phyloP scores from a whole-genome alignment of 2,329 filamentous ascomycete genomes.

The Sporothrix inflata region DNA sequence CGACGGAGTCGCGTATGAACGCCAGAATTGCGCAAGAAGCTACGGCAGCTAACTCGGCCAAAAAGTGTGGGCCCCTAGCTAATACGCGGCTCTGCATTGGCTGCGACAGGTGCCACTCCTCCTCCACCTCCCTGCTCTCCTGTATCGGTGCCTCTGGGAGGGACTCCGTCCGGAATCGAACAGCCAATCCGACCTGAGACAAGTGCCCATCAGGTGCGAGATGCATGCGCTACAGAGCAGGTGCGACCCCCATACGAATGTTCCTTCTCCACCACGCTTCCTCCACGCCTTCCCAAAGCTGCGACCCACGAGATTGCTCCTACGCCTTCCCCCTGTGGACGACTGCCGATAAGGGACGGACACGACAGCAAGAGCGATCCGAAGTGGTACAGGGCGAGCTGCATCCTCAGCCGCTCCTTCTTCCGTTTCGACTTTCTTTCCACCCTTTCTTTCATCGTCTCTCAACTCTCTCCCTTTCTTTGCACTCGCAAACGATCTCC shows the following conservation, averaged over 20 bases:
- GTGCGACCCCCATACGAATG: not conserved
- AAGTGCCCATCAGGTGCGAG: conserved; percentile 6
- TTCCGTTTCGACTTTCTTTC: not conserved
- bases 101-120: conserved; percentile 10
- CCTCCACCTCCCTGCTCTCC: not conserved
- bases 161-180: not conserved
- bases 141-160: conserved; percentile 19
- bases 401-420: not conserved
- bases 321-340: conserved; percentile 19
- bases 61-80: conserved; percentile 5
- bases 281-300: not conserved
- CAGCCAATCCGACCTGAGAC: conserved; percentile 21
- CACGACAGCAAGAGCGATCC: conserved; percentile 20
- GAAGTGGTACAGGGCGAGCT: not conserved
- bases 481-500: not conserved
- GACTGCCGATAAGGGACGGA: conserved; percentile 21
- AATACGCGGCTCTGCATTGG: conserved; percentile 25
- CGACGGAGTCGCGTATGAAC: not conserved
- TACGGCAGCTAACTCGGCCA: not conserved
- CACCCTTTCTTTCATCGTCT: not conserved
- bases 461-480: not conserved
- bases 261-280: not conserved
- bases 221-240: not conserved
- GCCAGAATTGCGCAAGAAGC: not conserved
- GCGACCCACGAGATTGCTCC: conserved; percentile 23